These are phyloP conservation scores for Elsinoe batatas DNA, from an alignment of 2,329 filamentous ascomycete species.

Conservation along the genomic window DNA sequence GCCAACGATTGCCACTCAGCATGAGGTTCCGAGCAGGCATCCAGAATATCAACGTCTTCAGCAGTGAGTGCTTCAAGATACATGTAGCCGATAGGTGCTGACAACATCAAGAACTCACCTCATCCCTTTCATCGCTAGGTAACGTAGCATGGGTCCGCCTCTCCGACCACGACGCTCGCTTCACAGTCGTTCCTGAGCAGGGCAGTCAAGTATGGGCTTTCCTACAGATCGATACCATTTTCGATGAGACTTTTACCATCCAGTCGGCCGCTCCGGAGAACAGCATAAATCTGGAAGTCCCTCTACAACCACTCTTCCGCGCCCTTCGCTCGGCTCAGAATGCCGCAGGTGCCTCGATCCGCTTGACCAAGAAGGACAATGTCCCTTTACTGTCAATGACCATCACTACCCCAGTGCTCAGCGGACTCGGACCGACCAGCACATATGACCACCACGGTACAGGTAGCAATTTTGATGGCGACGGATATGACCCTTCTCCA, in stretches of 20 bases:
- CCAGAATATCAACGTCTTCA: slow-evolving; percentile 42
- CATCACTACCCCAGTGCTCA: slow-evolving; percentile 65
- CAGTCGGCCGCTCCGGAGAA: slow-evolving; percentile 75
- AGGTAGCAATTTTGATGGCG: slow-evolving; percentile 13
- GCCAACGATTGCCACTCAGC: neutral
- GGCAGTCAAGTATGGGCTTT: slow-evolving; percentile 86
- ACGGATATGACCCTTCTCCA: slow-evolving; percentile 15
- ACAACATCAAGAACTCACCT: slow-evolving; percentile 45
- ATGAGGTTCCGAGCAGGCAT: slow-evolving; percentile 48
- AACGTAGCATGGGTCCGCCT: slow-evolving; percentile 87
- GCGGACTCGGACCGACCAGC: slow-evolving; percentile 30
- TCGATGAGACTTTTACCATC: slow-evolving; percentile 65
- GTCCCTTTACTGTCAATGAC: slow-evolving; percentile 81
- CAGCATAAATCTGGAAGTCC: slow-evolving; percentile 92
- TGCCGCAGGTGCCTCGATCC: slow-evolving; percentile 70
- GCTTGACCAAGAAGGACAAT: slow-evolving; percentile 86
- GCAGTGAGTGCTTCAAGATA: slow-evolving; percentile 32
- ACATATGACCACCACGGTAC: neutral
- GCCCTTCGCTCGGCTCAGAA: slow-evolving; percentile 83
- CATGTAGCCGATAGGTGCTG: neutral
- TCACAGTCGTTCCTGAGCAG: slow-evolving; percentile 90
- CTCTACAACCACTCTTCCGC: slow-evolving; percentile 75
- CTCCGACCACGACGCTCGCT: slow-evolving; percentile 76
- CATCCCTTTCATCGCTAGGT: slow-evolving; percentile 55
- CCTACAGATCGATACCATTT: slow-evolving; percentile 59